Base-by-base conservation (phyloP, 805 yeast species). In the Yarrowia sp. region DNA sequence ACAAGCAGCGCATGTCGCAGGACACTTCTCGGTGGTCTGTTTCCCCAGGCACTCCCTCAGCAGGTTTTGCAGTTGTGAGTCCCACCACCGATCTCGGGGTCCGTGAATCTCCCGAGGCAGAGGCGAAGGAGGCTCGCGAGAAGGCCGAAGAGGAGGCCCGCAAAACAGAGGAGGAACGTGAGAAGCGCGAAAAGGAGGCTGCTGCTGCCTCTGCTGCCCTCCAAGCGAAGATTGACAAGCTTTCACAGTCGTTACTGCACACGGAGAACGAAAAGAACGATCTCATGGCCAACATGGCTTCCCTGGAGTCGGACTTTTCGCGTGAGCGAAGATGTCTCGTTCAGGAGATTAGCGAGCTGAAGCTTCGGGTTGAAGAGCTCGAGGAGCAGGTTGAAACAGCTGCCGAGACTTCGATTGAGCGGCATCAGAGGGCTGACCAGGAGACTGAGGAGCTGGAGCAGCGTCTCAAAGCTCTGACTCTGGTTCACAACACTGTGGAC, bases 241-340 rank as follows among this genome's bases (percentile, higher is more conserved):
- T 51, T 6, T 32, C 41, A 1, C 41, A 51, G 16, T 33, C 42
- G 1, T 22, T 32, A 13, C 9, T 33, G n/a, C n/a, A 33, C 42
- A 35, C 71, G 35, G 73, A 71, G 38, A 64, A 69, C 5, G 78
- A 84, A 77, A 87, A 87, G 68, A 76, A 79, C 29, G 91, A 87
- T 66, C 72, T 89, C 21, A 71, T 86, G 13, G 88, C 85, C 18
- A 87, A 86, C 68, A 79, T 88, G 84, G 75, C 87, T 0, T 80
- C 84, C 31, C 81, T 86, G 65, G 91, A 87, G 66, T 69, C 69
- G 10, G 91, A 86, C 53, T 80, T 81, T 65, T 73, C 77, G 2
- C 76, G 76, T 35, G 92, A 87, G 66, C 74, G 86, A 1, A 77
- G 78, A 46, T 63, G 69, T 3, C 75, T 81, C 18, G 81, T 80